phyloP scores from a whole-genome alignment of 2,329 filamentous ascomycete species.

The Cladosporium sp. region DNA sequence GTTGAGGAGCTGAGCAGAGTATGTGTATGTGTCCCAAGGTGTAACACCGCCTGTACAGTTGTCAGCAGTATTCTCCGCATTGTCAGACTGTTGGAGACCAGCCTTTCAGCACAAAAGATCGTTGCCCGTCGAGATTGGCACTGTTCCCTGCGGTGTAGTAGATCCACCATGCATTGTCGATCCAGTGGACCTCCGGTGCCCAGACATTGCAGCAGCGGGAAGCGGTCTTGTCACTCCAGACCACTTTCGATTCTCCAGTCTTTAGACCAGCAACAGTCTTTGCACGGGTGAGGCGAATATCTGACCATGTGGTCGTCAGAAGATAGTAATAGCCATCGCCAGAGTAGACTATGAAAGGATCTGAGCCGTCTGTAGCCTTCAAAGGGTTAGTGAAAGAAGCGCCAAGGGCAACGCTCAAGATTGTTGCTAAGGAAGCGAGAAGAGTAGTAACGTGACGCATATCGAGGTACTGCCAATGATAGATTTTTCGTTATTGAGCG shows the following conservation, averaged over 20 bases:
- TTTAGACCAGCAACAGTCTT: conserved; percentile 55
- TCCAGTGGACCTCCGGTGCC: conserved; percentile 54
- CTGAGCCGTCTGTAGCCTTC: conserved; percentile 46
- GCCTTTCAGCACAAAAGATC: conserved; percentile 47
- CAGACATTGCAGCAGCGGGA: conserved; percentile 53
- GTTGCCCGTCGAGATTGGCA: conserved; percentile 44
- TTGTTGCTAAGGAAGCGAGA: background rate
- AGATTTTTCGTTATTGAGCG: too few relatives aligned
- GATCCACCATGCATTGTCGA: conserved; percentile 49
- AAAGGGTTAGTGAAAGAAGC: conserved; percentile 50
- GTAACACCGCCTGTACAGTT: conserved; percentile 42
- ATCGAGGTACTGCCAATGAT: too few relatives aligned
- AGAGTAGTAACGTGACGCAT: background rate
- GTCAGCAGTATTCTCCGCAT: background rate
- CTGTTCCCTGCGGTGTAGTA: conserved; percentile 53
- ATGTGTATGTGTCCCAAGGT: conserved; percentile 51
- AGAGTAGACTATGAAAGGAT: conserved; percentile 51
- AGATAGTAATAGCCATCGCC: conserved; percentile 54
- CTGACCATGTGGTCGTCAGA: conserved; percentile 52
- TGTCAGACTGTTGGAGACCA: background rate
- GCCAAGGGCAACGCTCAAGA: background rate
- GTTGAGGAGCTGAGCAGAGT: conserved; percentile 43
- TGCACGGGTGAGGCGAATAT: conserved; percentile 53
- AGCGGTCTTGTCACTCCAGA: conserved; percentile 48
- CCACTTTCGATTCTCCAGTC: conserved; percentile 46